Conservation (phyloP, 2,329 filamentous ascomycete genomes). For the Colletotrichum limetticola region DNA sequence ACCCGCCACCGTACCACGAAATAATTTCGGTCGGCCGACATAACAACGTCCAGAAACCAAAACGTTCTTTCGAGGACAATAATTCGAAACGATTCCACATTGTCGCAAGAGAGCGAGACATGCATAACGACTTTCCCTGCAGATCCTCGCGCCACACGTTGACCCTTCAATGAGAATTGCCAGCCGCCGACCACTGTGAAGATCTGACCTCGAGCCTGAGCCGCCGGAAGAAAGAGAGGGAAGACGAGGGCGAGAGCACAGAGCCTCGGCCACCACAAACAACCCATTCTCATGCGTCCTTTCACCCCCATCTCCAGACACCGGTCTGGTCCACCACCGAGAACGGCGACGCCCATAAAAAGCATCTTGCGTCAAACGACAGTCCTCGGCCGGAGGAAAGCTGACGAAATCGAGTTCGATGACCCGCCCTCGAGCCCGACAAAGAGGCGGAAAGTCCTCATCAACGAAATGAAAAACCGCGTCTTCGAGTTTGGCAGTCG, state of each 20-base stretch:
- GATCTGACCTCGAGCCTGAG: conserved; percentile 8
- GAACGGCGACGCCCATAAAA: conserved; percentile 56
- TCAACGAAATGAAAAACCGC: conserved; percentile 67
- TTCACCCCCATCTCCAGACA: conserved; percentile 48
- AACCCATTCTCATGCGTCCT: conserved; percentile 43
- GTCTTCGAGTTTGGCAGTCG: conserved; percentile 65
- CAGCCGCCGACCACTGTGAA: conserved; percentile 16
- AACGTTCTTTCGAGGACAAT: conserved; percentile 1
- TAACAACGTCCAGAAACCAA: not conserved
- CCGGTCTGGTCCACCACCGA: conserved; percentile 45
- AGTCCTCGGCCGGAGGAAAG: conserved; percentile 56
- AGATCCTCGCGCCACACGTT: conserved; percentile 37
- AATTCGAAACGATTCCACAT: not conserved
- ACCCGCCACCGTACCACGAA: conserved; percentile 13
- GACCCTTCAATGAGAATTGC: conserved; percentile 40
- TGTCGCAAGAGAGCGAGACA: conserved; percentile 20
- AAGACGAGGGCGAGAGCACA: not conserved
- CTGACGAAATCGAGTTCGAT: conserved; percentile 53
- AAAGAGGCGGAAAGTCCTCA: conserved; percentile 68
- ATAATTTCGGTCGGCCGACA: conserved; percentile 8
- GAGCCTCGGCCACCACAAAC: conserved; percentile 7
- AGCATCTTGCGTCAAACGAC: conserved; percentile 62
- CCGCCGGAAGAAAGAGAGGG: not conserved
- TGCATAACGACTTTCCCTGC: conserved; percentile 38
- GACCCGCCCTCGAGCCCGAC: conserved; percentile 54